Evolutionary conservation across 495 filamentous ascomycete species (phyloP).

Genomic region (Penicillium nucicola): DNA sequence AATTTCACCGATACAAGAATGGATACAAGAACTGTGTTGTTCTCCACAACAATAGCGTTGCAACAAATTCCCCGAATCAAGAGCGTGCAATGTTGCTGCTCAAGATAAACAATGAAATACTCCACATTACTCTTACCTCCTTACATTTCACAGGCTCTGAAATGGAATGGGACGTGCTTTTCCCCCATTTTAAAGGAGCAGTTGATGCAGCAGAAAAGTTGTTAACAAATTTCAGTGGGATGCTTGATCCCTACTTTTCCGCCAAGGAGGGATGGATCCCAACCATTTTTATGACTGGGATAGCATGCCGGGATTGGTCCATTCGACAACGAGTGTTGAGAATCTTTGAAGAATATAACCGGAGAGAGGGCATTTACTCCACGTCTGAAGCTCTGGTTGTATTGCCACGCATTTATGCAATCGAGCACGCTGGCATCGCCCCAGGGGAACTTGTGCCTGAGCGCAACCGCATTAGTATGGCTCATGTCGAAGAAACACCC

Average conservation of each 20-base stretch:
- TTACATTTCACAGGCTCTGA: not conserved
- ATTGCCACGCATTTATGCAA: not conserved
- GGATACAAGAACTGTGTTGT: not conserved
- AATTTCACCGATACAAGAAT: not conserved
- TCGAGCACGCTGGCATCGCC: not conserved
- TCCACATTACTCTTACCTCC: not conserved
- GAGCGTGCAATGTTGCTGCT: not conserved
- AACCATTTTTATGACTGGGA: conserved; percentile 1
- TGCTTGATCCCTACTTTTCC: conserved; percentile 3
- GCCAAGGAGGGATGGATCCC: not conserved
- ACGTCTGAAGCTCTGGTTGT: not conserved
- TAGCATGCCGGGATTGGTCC: conserved; percentile 9
- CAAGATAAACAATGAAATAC: not conserved
- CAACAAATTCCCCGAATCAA: not conserved
- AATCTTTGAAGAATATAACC: conserved; percentile 2
- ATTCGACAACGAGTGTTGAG: conserved; percentile 3
- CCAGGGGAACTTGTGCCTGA: not conserved
- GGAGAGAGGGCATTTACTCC: not conserved
- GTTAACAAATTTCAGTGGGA: not conserved
- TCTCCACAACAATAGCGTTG: not conserved
- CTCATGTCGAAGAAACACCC: not conserved
- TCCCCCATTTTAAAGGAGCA: not conserved
- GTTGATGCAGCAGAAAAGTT: not conserved
- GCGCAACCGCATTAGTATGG: not conserved
- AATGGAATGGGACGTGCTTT: not conserved